phyloP scores from a whole-genome alignment of 1,284 basidiomycete genomes.

The Puccinia horiana region DNA sequence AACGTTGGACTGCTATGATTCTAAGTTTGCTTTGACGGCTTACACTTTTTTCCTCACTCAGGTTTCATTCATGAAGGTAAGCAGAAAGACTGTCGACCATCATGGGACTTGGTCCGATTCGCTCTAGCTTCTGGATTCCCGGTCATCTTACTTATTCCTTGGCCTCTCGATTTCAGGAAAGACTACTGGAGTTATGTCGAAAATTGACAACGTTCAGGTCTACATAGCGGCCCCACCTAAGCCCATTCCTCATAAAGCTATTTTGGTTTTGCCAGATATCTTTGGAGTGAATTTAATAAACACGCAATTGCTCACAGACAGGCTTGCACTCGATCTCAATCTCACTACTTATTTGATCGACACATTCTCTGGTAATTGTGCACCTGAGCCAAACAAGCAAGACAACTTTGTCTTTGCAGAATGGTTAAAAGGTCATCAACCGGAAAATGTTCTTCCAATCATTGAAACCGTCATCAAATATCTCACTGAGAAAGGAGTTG shows the following conservation, averaged over 20 bases:
- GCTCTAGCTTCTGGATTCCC: neutral
- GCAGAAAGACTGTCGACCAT: neutral
- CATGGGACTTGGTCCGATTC: neutral
- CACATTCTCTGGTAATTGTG: conserved; percentile 6
- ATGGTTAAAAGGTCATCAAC: conserved; percentile 23
- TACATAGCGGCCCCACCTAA: conserved; percentile 34
- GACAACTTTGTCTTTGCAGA: neutral
- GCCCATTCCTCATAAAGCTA: conserved; percentile 28
- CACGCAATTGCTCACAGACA: conserved; percentile 27
- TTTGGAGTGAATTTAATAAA: conserved; percentile 35
- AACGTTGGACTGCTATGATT: neutral
- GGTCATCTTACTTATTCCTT: neutral
- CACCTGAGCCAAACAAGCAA: conserved; percentile 1
- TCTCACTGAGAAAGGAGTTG: conserved; percentile 26
- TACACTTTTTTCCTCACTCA: neutral
- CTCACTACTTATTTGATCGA: conserved; percentile 41
- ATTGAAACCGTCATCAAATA: conserved; percentile 26
- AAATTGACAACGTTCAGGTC: conserved; percentile 19
- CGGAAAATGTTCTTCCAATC: conserved; percentile 17
- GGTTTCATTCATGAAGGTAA: conserved; percentile 31
- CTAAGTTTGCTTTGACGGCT: neutral
- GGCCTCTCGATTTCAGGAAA: neutral
- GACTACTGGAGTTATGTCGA: conserved; percentile 11
- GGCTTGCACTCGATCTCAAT: conserved; percentile 30
- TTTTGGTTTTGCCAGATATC: conserved; percentile 41